Evolutionary conservation across 768 basidiomycete species (phyloP), one percentile per base, ranked within the genome.

Genomic region (Pilatotrama ljubarskyi): DNA sequence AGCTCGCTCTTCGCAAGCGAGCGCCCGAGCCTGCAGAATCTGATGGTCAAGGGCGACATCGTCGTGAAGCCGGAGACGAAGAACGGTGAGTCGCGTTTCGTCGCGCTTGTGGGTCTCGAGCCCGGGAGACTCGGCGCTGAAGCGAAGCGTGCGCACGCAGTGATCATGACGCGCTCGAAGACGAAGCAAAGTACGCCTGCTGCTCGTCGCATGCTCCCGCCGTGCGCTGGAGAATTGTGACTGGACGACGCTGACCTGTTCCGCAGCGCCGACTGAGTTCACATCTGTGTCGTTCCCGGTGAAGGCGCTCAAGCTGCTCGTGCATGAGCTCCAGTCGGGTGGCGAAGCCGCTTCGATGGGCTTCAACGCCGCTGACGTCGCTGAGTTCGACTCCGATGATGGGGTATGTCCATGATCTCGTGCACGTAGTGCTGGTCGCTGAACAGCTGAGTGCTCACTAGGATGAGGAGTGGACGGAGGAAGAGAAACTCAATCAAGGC

Each of bases 401-500:
- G 90, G 84, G 38, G 88, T 89, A 73, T 62, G 82, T 73, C 8
- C n/a, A n/a, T 25, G 35, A 25, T 37, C 17, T n/a, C 46, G 11
- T 51, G 44, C 44, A 66, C 64, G 40, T 54, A 46, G 15, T 38
- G 15, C 40, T 58, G 35, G 25, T 49, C 40, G 5, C 25, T 52
- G 25, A 25, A 46, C 18, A 26, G 10, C 18, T 10, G 42, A 26
- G 48, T 13, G 57, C 48, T 15, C 49, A 72, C 26, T 71, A 92
- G 80, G 90, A 94, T 63, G 93, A 93, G 35, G 92, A 93, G n/a
- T 98, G 96, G 96, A 82, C 84, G 10, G 95, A 97, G 66, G 94
- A 95, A 69, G 94, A 91, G 59, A 51, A 48, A 24, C 50, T 82
- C 35, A 76, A 84, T 49, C 81, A 84, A 67, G 75, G 77, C 8